These are phyloP conservation scores for Penicillium paxilli DNA, from an alignment of 495 filamentous ascomycete genomes.

Conservation along the genomic window DNA sequence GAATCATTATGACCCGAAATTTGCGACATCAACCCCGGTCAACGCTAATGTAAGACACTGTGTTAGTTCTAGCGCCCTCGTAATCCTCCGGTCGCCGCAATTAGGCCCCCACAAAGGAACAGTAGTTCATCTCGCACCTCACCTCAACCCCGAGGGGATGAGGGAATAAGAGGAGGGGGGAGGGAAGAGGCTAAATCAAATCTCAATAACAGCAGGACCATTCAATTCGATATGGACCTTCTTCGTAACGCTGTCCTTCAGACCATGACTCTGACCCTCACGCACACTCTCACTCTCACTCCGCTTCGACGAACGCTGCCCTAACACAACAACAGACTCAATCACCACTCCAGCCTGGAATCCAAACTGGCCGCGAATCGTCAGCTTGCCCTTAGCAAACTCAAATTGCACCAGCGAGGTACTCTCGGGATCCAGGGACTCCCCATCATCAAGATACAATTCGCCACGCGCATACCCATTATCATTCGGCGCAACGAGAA, in stretches of 20 bases:
- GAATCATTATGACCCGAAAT: too few species aligned
- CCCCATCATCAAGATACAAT: slow-evolving; percentile 64
- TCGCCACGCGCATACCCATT: slow-evolving; percentile 49
- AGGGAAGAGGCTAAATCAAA: too few species aligned
- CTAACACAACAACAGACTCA: slow-evolving; percentile 56
- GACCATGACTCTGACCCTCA: neutral
- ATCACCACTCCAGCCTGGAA: slow-evolving; percentile 40
- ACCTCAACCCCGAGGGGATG: too few species aligned
- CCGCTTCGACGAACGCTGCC: slow-evolving; percentile 22
- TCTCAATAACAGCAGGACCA: slow-evolving; percentile 13
- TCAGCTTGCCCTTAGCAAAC: slow-evolving; percentile 51
- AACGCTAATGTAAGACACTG: too few species aligned
- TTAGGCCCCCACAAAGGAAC: too few species aligned
- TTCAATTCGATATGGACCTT: slow-evolving; percentile 24
- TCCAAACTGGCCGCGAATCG: slow-evolving; percentile 53
- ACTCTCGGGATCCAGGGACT: slow-evolving; percentile 49
- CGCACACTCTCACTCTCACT: neutral
- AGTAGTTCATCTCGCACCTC: too few species aligned
- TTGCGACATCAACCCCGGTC: too few species aligned
- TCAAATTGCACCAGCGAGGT: slow-evolving; percentile 54
- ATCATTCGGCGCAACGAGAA: slow-evolving; percentile 63
- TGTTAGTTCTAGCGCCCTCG: neutral
- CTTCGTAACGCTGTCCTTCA: slow-evolving; percentile 21
- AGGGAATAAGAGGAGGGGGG: too few species aligned
- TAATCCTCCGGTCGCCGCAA: neutral